A percentile compares a stretch with the other conserved stretches of the same genome.
phyloP scores from a whole-genome alignment of 2,329 filamentous ascomycete species.

The Didymella glomerata region DNA sequence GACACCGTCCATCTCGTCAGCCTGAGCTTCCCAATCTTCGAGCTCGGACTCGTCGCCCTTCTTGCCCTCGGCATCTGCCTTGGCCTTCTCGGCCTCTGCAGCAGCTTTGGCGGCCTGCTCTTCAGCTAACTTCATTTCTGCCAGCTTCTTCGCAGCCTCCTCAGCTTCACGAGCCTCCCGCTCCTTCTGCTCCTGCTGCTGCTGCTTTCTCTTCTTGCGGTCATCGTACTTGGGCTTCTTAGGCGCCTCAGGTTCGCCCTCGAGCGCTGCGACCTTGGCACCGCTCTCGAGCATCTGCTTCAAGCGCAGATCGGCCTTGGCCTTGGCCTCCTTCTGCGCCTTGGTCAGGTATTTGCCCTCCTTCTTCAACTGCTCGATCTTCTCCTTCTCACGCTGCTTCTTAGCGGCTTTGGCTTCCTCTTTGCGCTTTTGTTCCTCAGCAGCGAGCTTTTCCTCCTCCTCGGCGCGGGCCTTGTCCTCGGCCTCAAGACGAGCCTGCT shows the following conservation, averaged over 20 bases:
- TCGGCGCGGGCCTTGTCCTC: slow-evolving; percentile 72
- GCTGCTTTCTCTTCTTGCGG: slow-evolving; percentile 78
- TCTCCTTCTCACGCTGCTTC: slow-evolving; percentile 88
- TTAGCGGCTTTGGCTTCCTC: slow-evolving; percentile 79
- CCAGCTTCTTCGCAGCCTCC: slow-evolving; percentile 64
- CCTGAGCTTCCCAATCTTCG: slow-evolving; percentile 88
- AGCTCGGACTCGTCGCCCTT: slow-evolving; percentile 67
- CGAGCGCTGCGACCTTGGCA: slow-evolving; percentile 66
- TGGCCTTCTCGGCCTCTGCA: slow-evolving; percentile 73
- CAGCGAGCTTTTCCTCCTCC: slow-evolving; percentile 69
- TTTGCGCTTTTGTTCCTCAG: slow-evolving; percentile 73
- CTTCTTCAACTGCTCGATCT: slow-evolving; percentile 85
- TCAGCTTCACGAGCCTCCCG: slow-evolving; percentile 59
- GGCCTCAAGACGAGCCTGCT: slow-evolving; percentile 64
- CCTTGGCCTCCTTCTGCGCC: slow-evolving; percentile 83
- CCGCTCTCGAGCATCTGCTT: slow-evolving; percentile 86
- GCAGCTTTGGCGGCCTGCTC: slow-evolving; percentile 80
- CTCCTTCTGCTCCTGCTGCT: slow-evolving; percentile 62
- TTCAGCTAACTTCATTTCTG: slow-evolving; percentile 61
- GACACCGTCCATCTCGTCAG: slow-evolving; percentile 75
- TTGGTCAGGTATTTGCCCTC: slow-evolving; percentile 88
- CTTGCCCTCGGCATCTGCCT: slow-evolving; percentile 67
- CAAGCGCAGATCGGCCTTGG: slow-evolving; percentile 77
- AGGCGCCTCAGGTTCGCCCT: slow-evolving; percentile 74
- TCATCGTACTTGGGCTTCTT: slow-evolving; percentile 79